Evolutionary conservation across 2,329 filamentous ascomycete genomes (phyloP).

Genomic region (Meredithiella fracta): DNA sequence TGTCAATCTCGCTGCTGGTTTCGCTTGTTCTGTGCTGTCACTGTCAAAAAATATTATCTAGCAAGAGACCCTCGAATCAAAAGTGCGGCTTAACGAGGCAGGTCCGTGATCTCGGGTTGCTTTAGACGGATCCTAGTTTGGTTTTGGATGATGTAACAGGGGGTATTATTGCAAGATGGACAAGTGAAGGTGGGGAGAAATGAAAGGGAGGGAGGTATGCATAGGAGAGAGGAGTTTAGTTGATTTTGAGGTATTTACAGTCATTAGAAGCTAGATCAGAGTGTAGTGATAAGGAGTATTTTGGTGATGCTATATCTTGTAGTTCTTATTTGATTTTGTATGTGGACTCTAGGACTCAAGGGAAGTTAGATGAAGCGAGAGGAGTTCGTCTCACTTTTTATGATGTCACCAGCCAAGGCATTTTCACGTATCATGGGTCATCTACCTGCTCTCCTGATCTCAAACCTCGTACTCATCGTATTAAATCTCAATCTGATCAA

Average conservation of each 20-base stretch:
- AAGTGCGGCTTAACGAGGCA: not conserved
- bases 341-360: too few species aligned
- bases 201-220: not conserved
- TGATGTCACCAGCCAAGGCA: too few species aligned
- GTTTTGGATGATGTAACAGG: not conserved
- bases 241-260: too few species aligned
- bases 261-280: not conserved
- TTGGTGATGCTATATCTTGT: not conserved
- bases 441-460: too few species aligned
- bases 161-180: not conserved
- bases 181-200: not conserved
- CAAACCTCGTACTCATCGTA: too few species aligned
- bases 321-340: too few species aligned
- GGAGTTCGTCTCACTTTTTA: not conserved
- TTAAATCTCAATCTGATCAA: too few species aligned
- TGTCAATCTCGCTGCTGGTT: not conserved
- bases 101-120: not conserved
- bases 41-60: not conserved
- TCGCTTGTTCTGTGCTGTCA: not conserved
- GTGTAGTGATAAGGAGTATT: not conserved
- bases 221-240: too few species aligned
- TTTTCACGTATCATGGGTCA: too few species aligned
- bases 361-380: not conserved
- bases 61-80: not conserved
- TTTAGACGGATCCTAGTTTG: not conserved